Evolutionary conservation across 768 basidiomycete species (phyloP).

Genomic region (Boletellus ananiceps): DNA sequence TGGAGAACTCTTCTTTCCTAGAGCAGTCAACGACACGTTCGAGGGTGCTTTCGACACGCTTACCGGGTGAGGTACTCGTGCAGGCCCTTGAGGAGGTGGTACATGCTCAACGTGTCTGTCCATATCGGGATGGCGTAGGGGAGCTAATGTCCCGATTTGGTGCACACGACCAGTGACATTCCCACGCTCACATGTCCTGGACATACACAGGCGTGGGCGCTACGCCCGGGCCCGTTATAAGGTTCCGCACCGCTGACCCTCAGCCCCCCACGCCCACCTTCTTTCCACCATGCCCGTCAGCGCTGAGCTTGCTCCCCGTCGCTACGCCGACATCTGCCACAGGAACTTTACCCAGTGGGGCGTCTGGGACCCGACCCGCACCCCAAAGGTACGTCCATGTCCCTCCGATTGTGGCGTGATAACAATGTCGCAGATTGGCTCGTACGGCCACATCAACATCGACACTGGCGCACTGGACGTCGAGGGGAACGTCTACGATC

Average conservation of each 20-base stretch:
- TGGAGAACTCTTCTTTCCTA: conserved; percentile 87
- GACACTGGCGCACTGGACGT: conserved; percentile 25
- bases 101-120: too few species aligned
- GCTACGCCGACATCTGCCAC: conserved; percentile 7
- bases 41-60: conserved; percentile 1
- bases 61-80: conserved; percentile 87
- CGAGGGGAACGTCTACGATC: conserved; percentile 25
- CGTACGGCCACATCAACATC: conserved; percentile 26
- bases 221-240: conserved; percentile 1
- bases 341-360: conserved; percentile 4
- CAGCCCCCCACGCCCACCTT: not conserved
- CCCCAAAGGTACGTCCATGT: conserved; percentile 1
- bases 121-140: conserved; percentile 41
- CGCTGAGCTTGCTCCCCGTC: conserved; percentile 3
- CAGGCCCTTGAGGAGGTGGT: conserved; percentile 88
- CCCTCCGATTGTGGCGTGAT: not conserved
- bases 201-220: not conserved
- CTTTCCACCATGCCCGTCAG: not conserved
- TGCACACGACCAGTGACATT: too few species aligned
- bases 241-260: not conserved
- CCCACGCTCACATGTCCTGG: too few species aligned
- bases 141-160: too few species aligned
- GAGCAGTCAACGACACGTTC: conserved; percentile 4
- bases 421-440: conserved; percentile 19
- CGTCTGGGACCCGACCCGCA: conserved; percentile 5